These are phyloP conservation scores for Yamadazyma laniorum DNA, from an alignment of 805 yeast species.

Conservation along the genomic window DNA sequence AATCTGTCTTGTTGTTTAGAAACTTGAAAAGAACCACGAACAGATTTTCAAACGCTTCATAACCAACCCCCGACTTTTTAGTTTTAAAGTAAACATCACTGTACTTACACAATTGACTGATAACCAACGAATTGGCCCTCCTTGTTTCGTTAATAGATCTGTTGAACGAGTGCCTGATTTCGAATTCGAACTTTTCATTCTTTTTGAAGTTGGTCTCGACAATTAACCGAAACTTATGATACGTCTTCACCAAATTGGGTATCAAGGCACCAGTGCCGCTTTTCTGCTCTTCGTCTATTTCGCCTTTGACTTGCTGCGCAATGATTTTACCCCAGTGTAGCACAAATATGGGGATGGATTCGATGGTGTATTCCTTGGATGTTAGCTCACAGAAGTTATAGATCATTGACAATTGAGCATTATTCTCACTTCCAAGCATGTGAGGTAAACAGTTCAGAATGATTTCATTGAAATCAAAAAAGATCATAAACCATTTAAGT, in stretches of 20 bases:
- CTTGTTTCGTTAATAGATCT: constrained; percentile 16
- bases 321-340: constrained; percentile 26
- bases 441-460: constrained; percentile 20
- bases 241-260: neutral
- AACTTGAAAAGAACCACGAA: constrained; percentile 30
- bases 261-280: constrained; percentile 1
- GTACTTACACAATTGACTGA: constrained; percentile 27
- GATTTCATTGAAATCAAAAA: constrained; percentile 23
- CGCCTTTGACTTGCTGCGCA: constrained; percentile 1
- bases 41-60: constrained; percentile 17
- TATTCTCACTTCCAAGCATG: constrained; percentile 15
- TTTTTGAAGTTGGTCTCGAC: constrained; percentile 1
- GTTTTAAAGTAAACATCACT: constrained; percentile 30
- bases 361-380: constrained; percentile 18
- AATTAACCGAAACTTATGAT: neutral
- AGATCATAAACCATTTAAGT: constrained; percentile 31
- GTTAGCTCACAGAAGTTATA: constrained; percentile 21
- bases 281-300: constrained; percentile 1
- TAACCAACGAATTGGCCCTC: constrained; percentile 16
- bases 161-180: constrained; percentile 28
- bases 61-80: constrained; percentile 12
- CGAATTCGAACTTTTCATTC: constrained; percentile 27
- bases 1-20: constrained; percentile 32
- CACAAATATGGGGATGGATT: constrained; percentile 20
- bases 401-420: constrained; percentile 16